phyloP scores from a whole-genome alignment of 2,329 filamentous ascomycete genomes.

The Coniella lustricola region DNA sequence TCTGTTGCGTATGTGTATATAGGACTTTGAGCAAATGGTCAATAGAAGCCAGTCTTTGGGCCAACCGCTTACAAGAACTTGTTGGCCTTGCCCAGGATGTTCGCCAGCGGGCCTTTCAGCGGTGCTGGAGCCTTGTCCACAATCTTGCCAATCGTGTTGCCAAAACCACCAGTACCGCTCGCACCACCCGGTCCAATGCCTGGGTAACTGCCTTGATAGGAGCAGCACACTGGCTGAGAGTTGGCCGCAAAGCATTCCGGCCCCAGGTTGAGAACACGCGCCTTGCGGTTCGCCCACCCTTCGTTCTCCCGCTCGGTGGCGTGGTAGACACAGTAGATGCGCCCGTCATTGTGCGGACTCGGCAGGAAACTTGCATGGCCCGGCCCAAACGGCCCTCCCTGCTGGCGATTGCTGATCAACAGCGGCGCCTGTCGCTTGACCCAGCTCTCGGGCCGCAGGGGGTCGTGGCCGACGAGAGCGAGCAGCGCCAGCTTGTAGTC shows the following conservation, averaged over 20 bases:
- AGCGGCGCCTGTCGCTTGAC: slow-evolving; percentile 5
- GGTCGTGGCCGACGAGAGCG: slow-evolving; percentile 13
- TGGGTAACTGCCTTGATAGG: slow-evolving; percentile 1
- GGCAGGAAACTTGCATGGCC: slow-evolving; percentile 17
- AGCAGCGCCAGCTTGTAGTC: slow-evolving; percentile 17
- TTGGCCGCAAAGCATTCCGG: slow-evolving; percentile 8
- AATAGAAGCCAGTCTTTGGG: too few relatives aligned
- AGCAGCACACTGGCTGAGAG: slow-evolving; percentile 13
- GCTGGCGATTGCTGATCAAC: slow-evolving; percentile 6
- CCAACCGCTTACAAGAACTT: slow-evolving; percentile 1
- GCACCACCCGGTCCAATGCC: neutral
- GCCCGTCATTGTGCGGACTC: slow-evolving; percentile 12
- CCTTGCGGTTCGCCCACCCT: slow-evolving; percentile 18
- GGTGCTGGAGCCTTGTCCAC: slow-evolving; percentile 3
- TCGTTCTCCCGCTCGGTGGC: slow-evolving; percentile 13
- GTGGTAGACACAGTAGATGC: slow-evolving; percentile 17
- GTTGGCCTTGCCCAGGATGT: slow-evolving; percentile 1
- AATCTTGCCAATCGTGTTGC: neutral
- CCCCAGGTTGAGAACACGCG: slow-evolving; percentile 11
- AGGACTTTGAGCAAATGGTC: too few relatives aligned
- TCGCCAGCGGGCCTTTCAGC: slow-evolving; percentile 1
- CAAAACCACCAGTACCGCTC: neutral
- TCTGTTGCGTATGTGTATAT: too few relatives aligned
- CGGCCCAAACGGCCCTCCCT: slow-evolving; percentile 15
- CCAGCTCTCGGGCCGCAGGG: slow-evolving; percentile 11